A percentile compares a stretch with the other conserved stretches of the same genome.
phyloP scores from a whole-genome alignment of 176 grass and related monocot genomes.

The Eragrostis nindensis region DNA sequence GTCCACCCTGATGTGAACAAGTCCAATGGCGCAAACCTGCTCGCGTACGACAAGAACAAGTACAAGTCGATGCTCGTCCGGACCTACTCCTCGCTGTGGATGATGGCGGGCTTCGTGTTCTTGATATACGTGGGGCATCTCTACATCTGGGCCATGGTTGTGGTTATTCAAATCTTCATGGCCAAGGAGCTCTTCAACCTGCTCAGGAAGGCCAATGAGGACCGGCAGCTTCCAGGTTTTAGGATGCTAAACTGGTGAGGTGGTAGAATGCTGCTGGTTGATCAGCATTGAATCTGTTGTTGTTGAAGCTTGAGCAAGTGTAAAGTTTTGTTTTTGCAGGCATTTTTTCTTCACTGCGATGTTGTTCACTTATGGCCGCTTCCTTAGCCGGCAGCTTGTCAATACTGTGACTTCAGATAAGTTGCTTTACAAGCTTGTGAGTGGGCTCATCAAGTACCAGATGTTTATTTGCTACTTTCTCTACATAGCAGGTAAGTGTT shows the following conservation, averaged over 20 bases:
- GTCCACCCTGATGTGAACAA: slow-evolving; percentile 57
- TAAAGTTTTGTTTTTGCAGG: slow-evolving; percentile 46
- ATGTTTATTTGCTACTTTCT: slow-evolving; percentile 98
- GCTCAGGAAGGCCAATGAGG: slow-evolving; percentile 73
- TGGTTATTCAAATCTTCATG: slow-evolving; percentile 93
- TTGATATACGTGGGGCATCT: slow-evolving; percentile 90
- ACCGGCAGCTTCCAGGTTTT: slow-evolving; percentile 79
- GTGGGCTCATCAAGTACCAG: slow-evolving; percentile 83
- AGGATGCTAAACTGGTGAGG: slow-evolving; percentile 83
- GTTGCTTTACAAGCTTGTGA: slow-evolving; percentile 78
- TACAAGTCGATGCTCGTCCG: slow-evolving; percentile 94
- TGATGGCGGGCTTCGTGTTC: slow-evolving; percentile 72
- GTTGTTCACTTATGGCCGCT: slow-evolving; percentile 85
- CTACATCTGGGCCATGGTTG: slow-evolving; percentile 87
- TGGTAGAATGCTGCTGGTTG: neutral
- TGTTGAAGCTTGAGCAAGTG: neutral
- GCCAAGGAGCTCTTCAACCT: slow-evolving; percentile 88
- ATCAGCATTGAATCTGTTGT: neutral
- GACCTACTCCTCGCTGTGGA: slow-evolving; percentile 87
- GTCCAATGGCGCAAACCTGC: slow-evolving; percentile 56
- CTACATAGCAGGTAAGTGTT: slow-evolving; percentile 81
- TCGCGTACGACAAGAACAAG: slow-evolving; percentile 77
- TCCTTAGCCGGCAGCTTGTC: slow-evolving; percentile 88
- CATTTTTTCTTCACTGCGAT: slow-evolving; percentile 93
- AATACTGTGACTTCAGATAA: slow-evolving; percentile 87